Conservation (phyloP, 306 rosid species). For the Astragalus glycyphyllos region DNA sequence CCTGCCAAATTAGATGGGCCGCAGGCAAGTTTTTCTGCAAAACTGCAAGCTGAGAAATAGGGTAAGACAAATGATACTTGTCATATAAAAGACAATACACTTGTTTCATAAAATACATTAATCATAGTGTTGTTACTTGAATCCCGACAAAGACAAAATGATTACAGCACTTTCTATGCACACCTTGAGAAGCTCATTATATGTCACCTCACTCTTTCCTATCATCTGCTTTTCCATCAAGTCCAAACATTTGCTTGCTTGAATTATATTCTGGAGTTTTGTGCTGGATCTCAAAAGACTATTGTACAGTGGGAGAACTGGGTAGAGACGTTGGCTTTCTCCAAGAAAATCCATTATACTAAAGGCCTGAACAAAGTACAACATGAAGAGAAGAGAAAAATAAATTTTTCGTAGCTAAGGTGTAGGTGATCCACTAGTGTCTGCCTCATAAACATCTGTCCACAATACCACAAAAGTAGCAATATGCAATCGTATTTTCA, state of each 20-base stretch:
- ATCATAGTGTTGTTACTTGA: constrained; percentile 6
- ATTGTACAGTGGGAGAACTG: constrained; percentile 59
- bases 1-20: constrained; percentile 74
- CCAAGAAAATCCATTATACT: constrained; percentile 61
- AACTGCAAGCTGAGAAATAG: constrained; percentile 83
- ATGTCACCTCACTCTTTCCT: constrained; percentile 81
- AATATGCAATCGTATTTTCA: constrained; percentile 28
- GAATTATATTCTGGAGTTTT: constrained; percentile 47
- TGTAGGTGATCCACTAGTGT: constrained; percentile 20
- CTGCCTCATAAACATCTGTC: constrained; percentile 21
- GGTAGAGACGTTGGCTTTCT: constrained; percentile 56
- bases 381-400: constrained; percentile 37
- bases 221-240: constrained; percentile 73
- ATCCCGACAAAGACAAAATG: constrained; percentile 38
- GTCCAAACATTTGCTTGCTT: constrained; percentile 77
- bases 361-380: constrained; percentile 64
- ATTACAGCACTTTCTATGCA: constrained; percentile 38
- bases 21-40: constrained; percentile 69
- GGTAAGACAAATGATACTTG: constrained; percentile 40
- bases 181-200: constrained; percentile 78
- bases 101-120: constrained; percentile 20
- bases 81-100: constrained; percentile 12
- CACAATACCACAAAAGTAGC: constrained; percentile 4
- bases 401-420: constrained; percentile 31
- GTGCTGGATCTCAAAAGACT: constrained; percentile 63